Evolutionary conservation across 495 filamentous ascomycete genomes (phyloP), one percentile per base, ranked within the genome.

Genomic region (Tuber calosporum): DNA sequence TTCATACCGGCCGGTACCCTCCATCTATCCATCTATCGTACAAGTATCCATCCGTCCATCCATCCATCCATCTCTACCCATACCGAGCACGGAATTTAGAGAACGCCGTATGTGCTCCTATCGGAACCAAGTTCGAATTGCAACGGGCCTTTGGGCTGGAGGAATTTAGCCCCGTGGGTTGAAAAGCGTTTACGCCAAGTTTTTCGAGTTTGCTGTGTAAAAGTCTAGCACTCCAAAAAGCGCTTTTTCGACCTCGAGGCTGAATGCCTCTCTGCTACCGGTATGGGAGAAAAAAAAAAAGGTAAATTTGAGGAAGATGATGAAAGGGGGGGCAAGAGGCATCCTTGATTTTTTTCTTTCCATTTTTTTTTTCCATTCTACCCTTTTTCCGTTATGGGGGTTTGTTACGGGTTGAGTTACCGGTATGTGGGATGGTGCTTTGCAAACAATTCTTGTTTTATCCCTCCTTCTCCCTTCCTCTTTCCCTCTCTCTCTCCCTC

Each of bases 391-490:
- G 26, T 62, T 34, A 62, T 34, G 53, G 26, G 3, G 11, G 53
- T 30, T 62, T 62, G 53, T 34, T 62, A 26, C 3, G 53, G 53
- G 26, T 62, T 62, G 53, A 34, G 30, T 13, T 34, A 26, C 39
- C 11, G 11, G 39, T 6, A 58, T 30, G n/a, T 58, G 48, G 48
- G 48, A 26, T 58, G 48, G 48, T 58, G 48, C n/a, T 3, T 62
- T 30, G 53, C 53, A 62, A 62, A 34, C 53, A 62, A 62, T 62
- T 62, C 53, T n/a, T 62, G 53, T 62, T 62, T 62, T 62, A 11
- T 53, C 45, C 2, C 53, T 62, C 53, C 26, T 26, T 62, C 11
- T 13, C 11, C 13, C 53, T 26, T 15, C 26, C 40, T 41, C 40
- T 15, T 9, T 11, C 37, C 37, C 37, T 41, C 11, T 11, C 41